Conservation (phyloP, 331 rosid species). For the Prunus yedoensis region DNA sequence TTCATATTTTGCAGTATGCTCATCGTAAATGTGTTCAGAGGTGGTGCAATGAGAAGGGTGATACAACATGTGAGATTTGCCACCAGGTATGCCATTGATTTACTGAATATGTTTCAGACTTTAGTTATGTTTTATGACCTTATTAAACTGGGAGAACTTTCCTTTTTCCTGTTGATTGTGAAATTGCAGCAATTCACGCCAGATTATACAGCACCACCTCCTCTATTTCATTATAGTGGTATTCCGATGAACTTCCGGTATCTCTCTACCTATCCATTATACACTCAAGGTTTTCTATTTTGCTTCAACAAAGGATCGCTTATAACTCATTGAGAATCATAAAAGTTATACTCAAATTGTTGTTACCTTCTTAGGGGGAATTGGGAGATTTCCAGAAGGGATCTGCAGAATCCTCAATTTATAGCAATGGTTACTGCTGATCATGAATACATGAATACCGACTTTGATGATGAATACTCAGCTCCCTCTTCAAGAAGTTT, state of each 20-base stretch:
- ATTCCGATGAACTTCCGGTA: constrained; percentile 62
- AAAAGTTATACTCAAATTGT: constrained; percentile 9
- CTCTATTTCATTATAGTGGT: constrained; percentile 50
- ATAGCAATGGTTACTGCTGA: constrained; percentile 43
- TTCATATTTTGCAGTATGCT: constrained; percentile 61
- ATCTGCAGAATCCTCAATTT: constrained; percentile 47
- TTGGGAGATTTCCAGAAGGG: constrained; percentile 71
- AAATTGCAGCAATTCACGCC: constrained; percentile 59
- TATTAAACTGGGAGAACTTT: constrained; percentile 5
- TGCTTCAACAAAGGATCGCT: neutral
- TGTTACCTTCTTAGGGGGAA: constrained; percentile 43
- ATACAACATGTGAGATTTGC: constrained; percentile 85
- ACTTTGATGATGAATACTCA: constrained; percentile 45
- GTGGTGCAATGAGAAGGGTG: constrained; percentile 94
- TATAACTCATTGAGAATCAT: neutral
- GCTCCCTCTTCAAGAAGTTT: constrained; percentile 50
- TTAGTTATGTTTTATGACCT: neutral
- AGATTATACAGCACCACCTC: constrained; percentile 57
- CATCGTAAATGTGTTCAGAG: constrained; percentile 82
- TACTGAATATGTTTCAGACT: neutral
- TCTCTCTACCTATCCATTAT: neutral
- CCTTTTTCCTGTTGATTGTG: constrained; percentile 10
- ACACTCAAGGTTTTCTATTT: neutral
- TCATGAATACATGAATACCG: constrained; percentile 42
- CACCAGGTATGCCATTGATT: constrained; percentile 48